A percentile compares a stretch with the other conserved stretches of the same genome.
Evolutionary conservation across 1,284 basidiomycete genomes (phyloP).

Genomic region (Leccinum insolens): DNA sequence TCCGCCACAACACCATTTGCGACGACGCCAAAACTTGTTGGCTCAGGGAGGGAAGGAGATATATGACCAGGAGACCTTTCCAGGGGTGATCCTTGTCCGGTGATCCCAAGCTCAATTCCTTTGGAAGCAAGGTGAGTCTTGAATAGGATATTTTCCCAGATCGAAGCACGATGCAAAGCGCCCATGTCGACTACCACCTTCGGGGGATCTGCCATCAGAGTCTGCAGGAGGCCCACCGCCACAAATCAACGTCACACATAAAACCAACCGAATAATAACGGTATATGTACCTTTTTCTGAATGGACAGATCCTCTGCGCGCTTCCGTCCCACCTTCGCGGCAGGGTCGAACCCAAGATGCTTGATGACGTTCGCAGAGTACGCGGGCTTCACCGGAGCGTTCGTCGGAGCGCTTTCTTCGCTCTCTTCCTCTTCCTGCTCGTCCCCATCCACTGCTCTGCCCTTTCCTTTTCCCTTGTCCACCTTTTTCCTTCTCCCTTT

Average conservation of each 20-base stretch:
- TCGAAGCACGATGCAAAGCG: constrained; percentile 78
- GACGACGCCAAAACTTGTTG: constrained; percentile 32
- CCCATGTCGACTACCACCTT: constrained; percentile 80
- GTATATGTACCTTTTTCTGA: constrained; percentile 54
- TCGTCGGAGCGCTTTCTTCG: constrained; percentile 23
- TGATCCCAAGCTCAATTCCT: constrained; percentile 49
- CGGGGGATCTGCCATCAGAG: constrained; percentile 68
- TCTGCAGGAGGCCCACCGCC: constrained; percentile 76
- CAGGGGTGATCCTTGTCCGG: constrained; percentile 44
- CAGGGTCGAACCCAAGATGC: constrained; percentile 75
- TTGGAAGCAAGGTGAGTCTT: constrained; percentile 60
- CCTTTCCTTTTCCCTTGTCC: constrained; percentile 21
- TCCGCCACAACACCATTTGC: constrained; percentile 46
- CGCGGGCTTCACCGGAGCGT: constrained; percentile 40
- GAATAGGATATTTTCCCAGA: constrained; percentile 87
- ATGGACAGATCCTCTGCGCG: constrained; percentile 42
- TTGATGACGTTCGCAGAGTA: constrained; percentile 70
- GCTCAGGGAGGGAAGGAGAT: constrained; percentile 42
- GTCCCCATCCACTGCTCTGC: not conserved
- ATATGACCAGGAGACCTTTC: constrained; percentile 47
- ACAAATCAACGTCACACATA: not conserved
- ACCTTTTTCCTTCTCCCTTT: constrained; percentile 28
- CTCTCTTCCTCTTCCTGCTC: constrained; percentile 17
- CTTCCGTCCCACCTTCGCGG: constrained; percentile 50
- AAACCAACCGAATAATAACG: not conserved